phyloP scores from a whole-genome alignment of 768 basidiomycete genomes.

The Calocybe indica region DNA sequence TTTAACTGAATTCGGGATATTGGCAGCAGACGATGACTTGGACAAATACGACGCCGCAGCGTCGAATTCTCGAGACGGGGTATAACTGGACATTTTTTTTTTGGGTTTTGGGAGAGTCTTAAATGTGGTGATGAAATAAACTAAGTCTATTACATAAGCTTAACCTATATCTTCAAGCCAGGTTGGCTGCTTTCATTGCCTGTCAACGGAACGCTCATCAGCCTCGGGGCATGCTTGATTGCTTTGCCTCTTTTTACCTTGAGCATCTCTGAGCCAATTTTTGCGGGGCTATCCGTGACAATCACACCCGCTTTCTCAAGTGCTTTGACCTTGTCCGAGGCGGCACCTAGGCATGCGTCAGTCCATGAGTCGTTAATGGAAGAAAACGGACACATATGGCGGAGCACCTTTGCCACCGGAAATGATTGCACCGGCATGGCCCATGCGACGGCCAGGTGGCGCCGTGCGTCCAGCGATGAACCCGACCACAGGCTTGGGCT shows the following conservation, averaged over 20 bases:
- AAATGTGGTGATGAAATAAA: conserved; percentile 2
- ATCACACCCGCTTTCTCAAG: conserved; percentile 88
- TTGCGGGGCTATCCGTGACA: conserved; percentile 92
- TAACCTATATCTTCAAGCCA: conserved; percentile 21
- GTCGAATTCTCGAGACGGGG: conserved; percentile 36
- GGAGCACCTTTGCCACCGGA: conserved; percentile 88
- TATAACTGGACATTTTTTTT: conserved; percentile 16
- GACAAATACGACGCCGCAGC: conserved; percentile 64
- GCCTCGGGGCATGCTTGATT: background rate
- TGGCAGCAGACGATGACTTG: conserved; percentile 42
- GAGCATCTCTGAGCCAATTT: conserved; percentile 87
- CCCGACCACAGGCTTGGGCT: conserved; percentile 93
- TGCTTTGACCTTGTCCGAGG: conserved; percentile 88
- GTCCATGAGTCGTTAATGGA: conserved; percentile 1
- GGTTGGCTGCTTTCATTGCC: conserved; percentile 77
- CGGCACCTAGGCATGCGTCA: conserved; percentile 52
- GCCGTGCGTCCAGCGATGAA: conserved; percentile 99
- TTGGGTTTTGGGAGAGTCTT: background rate
- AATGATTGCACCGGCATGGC: conserved; percentile 97
- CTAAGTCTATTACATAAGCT: conserved; percentile 16
- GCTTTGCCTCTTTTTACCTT: conserved; percentile 47
- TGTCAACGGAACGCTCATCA: conserved; percentile 20
- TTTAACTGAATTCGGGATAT: conserved; percentile 57
- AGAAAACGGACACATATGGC: background rate
- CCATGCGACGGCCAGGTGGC: conserved; percentile 97